phyloP scores from a whole-genome alignment of 2,329 filamentous ascomycete species.

The Fusarium torulosum region DNA sequence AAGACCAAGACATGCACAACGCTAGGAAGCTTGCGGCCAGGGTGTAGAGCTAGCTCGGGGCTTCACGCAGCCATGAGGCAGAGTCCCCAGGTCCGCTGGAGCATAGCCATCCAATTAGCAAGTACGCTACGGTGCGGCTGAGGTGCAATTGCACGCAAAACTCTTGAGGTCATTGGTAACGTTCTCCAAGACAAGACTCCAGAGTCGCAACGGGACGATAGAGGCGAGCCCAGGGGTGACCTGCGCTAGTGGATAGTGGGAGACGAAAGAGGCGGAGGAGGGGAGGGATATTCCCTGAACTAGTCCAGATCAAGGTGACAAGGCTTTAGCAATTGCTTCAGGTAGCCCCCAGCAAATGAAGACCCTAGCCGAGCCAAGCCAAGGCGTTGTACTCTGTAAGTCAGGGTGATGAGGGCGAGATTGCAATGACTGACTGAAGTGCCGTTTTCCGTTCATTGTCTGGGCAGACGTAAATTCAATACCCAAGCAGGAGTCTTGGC shows the following conservation, averaged over 20 bases:
- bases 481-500: constrained; percentile 12
- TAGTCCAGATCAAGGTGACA: constrained; percentile 26
- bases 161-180: constrained; percentile 19
- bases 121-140: constrained; percentile 42
- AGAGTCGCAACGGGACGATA: constrained; percentile 17
- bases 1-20: constrained; percentile 10
- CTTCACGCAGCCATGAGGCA: constrained; percentile 42
- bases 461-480: constrained; percentile 29
- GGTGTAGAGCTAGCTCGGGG: constrained; percentile 22
- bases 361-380: not conserved
- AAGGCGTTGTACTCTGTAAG: constrained; percentile 5
- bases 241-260: constrained; percentile 9
- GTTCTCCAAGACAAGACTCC: constrained; percentile 14
- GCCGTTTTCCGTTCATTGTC: constrained; percentile 35
- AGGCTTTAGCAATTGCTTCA: constrained; percentile 32
- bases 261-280: constrained; percentile 17
- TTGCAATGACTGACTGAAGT: constrained; percentile 4
- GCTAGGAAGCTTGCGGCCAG: constrained; percentile 42
- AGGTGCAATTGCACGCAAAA: constrained; percentile 33
- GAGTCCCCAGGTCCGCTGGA: constrained; percentile 18
- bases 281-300: constrained; percentile 12
- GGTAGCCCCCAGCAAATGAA: constrained; percentile 6
- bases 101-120: constrained; percentile 33
- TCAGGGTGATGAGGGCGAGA: constrained; percentile 3
- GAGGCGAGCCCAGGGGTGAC: constrained; percentile 21